Base-by-base conservation (phyloP, 176 grass and related monocot species). In the Aegilops sharonensis region DNA sequence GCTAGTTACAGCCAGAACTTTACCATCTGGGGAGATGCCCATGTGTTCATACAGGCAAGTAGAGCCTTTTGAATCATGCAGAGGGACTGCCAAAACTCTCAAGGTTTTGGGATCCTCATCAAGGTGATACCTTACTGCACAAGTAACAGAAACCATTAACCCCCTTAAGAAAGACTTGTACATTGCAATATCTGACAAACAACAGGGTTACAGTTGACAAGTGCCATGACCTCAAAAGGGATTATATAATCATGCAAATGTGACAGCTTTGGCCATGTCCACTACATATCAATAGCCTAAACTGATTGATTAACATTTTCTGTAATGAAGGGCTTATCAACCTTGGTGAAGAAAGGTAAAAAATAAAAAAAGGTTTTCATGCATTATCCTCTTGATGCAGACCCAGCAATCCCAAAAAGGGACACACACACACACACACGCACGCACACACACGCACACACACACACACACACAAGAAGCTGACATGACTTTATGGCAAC, bases 101-200 rank as follows among this genome's bases (percentile, higher is more conserved):
- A 96, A 78, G 68, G 94, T 94, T 87, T 99, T 99, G 6, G 94
- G 97, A 57, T 99, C 97, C 91, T 96, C 97, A 25, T 96, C 97
- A 80, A 99, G 93, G 87, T 99, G 94, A 82, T 99, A 99, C 36
- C 94, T 88, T 72, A 99, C 94, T 99, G 83, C 70, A 88, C 60
- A 83, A 81, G 24, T 9, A 75, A n/a, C n/a, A 72, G 39, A 60
- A 42, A 40, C 36, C 75, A 83, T 85, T 47, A 91, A 60, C 81
- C 54, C 81, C 54, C 42, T 12, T 8, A 9, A 83, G 69, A 65
- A 29, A 15, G 5, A 52, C 9, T 81, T 78, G 11, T 47, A 80
- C 43, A 90, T 13, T 2, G 87, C 23, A 65, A 10, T n/a, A 81
- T 78, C 69, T 27, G 59, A 9, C 8, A 72, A 78, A 78, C 47